Conservation (phyloP, 202 grass and related monocot genomes). For the Panicum hallii region DNA sequence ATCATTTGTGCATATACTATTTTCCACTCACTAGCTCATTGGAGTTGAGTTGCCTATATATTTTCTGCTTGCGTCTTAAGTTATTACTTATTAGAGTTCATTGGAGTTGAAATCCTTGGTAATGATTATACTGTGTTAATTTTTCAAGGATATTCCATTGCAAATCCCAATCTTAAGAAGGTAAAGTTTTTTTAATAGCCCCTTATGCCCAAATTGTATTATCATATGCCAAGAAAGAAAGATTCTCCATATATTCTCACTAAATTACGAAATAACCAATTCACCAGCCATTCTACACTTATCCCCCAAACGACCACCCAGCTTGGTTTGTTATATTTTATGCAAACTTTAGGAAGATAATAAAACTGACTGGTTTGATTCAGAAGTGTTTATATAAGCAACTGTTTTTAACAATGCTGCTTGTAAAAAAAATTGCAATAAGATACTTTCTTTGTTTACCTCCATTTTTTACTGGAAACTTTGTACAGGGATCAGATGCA, state of each 20-base stretch:
- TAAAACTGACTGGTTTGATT: slow-evolving; percentile 13
- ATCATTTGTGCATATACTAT: slow-evolving; percentile 20
- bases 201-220: not conserved
- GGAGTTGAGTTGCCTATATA: slow-evolving; percentile 12
- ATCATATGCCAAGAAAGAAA: slow-evolving; percentile 21
- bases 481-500: slow-evolving; percentile 37
- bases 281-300: not conserved
- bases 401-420: not conserved
- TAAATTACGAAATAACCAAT: not conserved
- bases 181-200: slow-evolving; percentile 14
- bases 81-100: not conserved
- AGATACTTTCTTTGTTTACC: slow-evolving; percentile 23
- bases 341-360: slow-evolving; percentile 17
- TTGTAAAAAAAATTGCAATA: not conserved
- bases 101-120: slow-evolving; percentile 11
- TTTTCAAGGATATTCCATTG: slow-evolving; percentile 15
- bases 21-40: slow-evolving; percentile 8
- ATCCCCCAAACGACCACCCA: not conserved
- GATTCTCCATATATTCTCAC: not conserved
- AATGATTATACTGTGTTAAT: slow-evolving; percentile 32
- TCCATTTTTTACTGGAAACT: slow-evolving; percentile 25
- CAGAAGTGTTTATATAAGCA: slow-evolving; percentile 13
- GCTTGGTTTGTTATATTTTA: not conserved
- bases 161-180: slow-evolving; percentile 6
- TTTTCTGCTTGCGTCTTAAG: not conserved